These are phyloP conservation scores for Neurospora crassa DNA, from an alignment of 2,329 filamentous ascomycete species.

Conservation along the genomic window DNA sequence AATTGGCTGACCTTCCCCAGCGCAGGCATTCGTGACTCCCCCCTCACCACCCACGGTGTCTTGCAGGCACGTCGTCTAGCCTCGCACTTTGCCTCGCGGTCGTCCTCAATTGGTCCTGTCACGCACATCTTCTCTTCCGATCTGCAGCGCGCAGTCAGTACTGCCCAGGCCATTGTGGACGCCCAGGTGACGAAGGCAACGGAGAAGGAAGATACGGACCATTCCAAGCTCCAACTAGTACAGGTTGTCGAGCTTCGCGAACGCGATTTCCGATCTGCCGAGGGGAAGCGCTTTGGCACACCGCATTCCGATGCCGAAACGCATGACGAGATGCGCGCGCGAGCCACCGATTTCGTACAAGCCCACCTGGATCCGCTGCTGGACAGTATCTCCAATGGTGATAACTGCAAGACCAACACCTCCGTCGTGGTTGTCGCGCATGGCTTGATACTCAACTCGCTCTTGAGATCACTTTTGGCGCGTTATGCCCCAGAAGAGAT, in stretches of 20 bases:
- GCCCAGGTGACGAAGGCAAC: conserved; percentile 31
- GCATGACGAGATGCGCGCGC: conserved; percentile 52
- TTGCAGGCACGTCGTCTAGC: conserved; percentile 69
- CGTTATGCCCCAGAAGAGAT: conserved; percentile 33
- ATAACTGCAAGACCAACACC: conserved; percentile 1
- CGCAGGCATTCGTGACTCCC: conserved; percentile 72
- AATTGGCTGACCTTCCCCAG: conserved; percentile 23
- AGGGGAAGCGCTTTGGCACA: conserved; percentile 50
- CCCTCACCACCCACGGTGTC: conserved; percentile 71
- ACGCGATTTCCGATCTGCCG: conserved; percentile 63
- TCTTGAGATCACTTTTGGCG: conserved; percentile 54
- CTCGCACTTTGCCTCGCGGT: conserved; percentile 40
- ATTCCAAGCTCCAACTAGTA: conserved; percentile 25
- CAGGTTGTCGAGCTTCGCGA: conserved; percentile 50
- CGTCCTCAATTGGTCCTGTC: conserved; percentile 26
- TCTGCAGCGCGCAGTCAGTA: conserved; percentile 62
- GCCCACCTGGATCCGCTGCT: conserved; percentile 49
- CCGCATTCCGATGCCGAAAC: conserved; percentile 52
- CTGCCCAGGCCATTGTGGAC: conserved; percentile 55
- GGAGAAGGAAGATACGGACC: not conserved
- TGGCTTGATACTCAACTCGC: conserved; percentile 64
- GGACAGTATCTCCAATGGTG: not conserved
- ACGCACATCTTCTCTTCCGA: conserved; percentile 70
- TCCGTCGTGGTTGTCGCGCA: conserved; percentile 67
- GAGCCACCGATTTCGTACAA: conserved; percentile 59